Percentiles rank a stretch among this genome's conserved stretches.
These are phyloP conservation scores for Margaritispora aquatica DNA, from an alignment of 495 filamentous ascomycete species.

Conservation along the genomic window DNA sequence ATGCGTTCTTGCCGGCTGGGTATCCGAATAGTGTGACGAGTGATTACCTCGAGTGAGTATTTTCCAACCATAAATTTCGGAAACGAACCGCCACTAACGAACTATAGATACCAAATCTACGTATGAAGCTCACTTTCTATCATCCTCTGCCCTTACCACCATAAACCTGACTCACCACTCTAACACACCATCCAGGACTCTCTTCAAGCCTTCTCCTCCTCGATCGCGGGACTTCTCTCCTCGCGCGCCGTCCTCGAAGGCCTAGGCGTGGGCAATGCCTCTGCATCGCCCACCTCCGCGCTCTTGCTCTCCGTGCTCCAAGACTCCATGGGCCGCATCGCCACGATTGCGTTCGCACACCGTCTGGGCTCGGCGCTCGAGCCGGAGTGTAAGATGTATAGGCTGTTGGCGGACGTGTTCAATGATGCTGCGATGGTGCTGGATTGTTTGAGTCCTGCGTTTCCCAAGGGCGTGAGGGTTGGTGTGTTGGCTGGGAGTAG, in stretches of 20 bases:
- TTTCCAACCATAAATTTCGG: too few species aligned
- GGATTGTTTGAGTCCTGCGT: constrained; percentile 76
- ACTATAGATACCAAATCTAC: constrained; percentile 67
- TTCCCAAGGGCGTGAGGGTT: constrained; percentile 64
- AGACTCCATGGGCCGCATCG: constrained; percentile 76
- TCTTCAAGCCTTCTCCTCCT: constrained; percentile 90
- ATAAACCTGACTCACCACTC: too few species aligned
- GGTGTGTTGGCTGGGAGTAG: constrained; percentile 68
- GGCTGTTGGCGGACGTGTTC: constrained; percentile 84
- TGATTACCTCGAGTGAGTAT: constrained; percentile 76
- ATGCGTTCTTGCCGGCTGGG: constrained; percentile 86
- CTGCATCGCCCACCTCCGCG: constrained; percentile 78
- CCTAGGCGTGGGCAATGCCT: constrained; percentile 84
- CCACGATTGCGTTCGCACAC: constrained; percentile 89
- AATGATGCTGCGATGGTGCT: constrained; percentile 88
- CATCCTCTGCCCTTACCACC: not conserved
- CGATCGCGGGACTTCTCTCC: constrained; percentile 82
- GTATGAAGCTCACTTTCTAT: constrained; percentile 29
- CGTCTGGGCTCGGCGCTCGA: constrained; percentile 80
- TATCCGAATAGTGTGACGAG: constrained; percentile 86
- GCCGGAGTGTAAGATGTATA: constrained; percentile 91
- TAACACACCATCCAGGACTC: constrained; percentile 67
- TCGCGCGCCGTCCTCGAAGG: constrained; percentile 87
- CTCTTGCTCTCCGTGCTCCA: constrained; percentile 62
- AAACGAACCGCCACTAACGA: too few species aligned